phyloP scores from a whole-genome alignment of 352 stramenopile species.

The Pythium biforme region DNA sequence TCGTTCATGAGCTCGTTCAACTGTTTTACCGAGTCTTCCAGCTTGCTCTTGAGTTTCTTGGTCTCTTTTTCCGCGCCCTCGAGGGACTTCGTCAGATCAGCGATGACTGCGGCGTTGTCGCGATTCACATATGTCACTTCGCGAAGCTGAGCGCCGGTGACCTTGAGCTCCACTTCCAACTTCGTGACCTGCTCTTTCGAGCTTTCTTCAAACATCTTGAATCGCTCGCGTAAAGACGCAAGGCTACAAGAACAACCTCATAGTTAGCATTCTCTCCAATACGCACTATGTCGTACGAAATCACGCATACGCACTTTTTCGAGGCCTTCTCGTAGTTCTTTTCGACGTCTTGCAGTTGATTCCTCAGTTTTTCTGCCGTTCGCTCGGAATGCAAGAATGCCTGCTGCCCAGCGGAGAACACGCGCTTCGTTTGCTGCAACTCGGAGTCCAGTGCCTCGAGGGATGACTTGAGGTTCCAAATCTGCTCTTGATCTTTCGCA shows the following conservation, averaged over 20 bases:
- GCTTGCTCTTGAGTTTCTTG: conserved; percentile 35
- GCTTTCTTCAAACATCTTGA: conserved; percentile 74
- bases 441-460: conserved; percentile 72
- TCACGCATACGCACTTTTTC: conserved; percentile 44
- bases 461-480: conserved; percentile 60
- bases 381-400: conserved; percentile 73
- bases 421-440: conserved; percentile 76
- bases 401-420: conserved; percentile 75
- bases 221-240: conserved; percentile 59
- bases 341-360: conserved; percentile 64
- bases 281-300: background rate
- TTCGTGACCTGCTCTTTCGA: conserved; percentile 81
- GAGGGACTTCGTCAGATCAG: conserved; percentile 56
- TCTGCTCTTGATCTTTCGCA: conserved; percentile 67
- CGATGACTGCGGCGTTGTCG: conserved; percentile 63
- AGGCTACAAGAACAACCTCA: conserved; percentile 33
- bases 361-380: conserved; percentile 64
- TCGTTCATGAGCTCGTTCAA: conserved; percentile 44
- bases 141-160: conserved; percentile 60
- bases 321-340: conserved; percentile 76
- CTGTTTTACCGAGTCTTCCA: conserved; percentile 44
- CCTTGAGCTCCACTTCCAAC: conserved; percentile 79
- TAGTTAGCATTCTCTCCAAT: background rate
- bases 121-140: conserved; percentile 77
- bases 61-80: conserved; percentile 49